Evolutionary conservation across 1,139 yeast genomes (phyloP), one percentile per base, ranked within the genome.

Genomic region (Blastobotrys malaysiensis): DNA sequence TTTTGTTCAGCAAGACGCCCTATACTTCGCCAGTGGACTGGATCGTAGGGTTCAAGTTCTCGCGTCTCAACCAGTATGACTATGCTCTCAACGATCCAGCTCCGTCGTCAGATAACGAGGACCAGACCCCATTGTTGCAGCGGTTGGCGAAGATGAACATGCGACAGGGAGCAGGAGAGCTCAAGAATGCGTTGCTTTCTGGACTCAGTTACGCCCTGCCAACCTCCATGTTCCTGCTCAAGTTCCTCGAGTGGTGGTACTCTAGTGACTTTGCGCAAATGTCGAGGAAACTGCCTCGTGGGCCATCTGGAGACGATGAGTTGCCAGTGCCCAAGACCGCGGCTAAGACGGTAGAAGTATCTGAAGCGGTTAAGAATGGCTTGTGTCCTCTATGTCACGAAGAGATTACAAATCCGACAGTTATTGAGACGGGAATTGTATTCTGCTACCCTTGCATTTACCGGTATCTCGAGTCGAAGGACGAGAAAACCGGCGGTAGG

Each of bases 161-260:
- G 1, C 55, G 57, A 13, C 52, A 59, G 13, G 65, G 63, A 1
- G 43, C 62, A 2, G 52, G 53, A 4, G 55, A 63, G 63, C 21
- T 65, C 64, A 27, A 83, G 80, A 27, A 80, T 81, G 1, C 52
- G 11, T 50, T 61, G 6, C 58, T 65, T 14, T 53, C 63, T 2
- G 61, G 61, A 0, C 59, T 68, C 36, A 61, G 70, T 13, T 69
- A 72, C 50, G 75, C 87, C 31, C 82, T 93, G 72, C 98, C 98
- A 0, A 78, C 87, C 0, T 88, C 96, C 1, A 86, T 93, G 57
- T 91, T 93, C 67, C 68, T 86, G 39, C 77, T 93, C 59, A 89
- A 90, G 70, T 89, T 93, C 62, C 77, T 90, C 52, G 98, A 93
- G 69, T 91, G 98, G 98, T 91, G 97, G 96, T 84, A 85, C 59